Evolutionary conservation across 2,329 filamentous ascomycete species (phyloP).

Genomic region (Huntiella abstrusa): DNA sequence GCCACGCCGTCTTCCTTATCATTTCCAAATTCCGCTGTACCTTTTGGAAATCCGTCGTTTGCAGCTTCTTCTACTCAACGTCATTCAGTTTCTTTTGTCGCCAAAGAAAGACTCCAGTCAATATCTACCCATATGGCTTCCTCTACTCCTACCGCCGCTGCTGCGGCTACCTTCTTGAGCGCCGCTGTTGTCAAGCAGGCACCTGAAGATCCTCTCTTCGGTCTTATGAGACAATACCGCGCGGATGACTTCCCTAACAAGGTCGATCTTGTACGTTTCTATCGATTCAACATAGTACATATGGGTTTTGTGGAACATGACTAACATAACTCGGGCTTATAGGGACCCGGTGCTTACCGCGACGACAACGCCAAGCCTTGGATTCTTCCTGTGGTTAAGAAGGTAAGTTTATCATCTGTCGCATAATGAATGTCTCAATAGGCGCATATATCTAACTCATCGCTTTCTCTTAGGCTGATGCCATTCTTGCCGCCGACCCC

Average conservation of each 20-base stretch:
- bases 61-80: constrained; percentile 13
- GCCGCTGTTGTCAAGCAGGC: constrained; percentile 67
- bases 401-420: constrained; percentile 37
- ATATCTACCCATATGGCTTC: constrained; percentile 42
- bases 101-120: constrained; percentile 34
- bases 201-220: constrained; percentile 88
- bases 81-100: constrained; percentile 24
- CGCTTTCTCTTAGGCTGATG: constrained; percentile 50
- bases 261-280: constrained; percentile 60
- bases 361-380: constrained; percentile 93
- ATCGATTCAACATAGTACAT: background rate
- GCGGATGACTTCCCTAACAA: constrained; percentile 63
- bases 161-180: constrained; percentile 48
- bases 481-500: constrained; percentile 72
- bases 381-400: constrained; percentile 89
- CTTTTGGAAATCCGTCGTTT: constrained; percentile 16
- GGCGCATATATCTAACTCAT: background rate
- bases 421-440: background rate
- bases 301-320: background rate
- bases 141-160: constrained; percentile 11
- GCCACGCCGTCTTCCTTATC: constrained; percentile 14
- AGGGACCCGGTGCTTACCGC: constrained; percentile 79
- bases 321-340: constrained; percentile 1
- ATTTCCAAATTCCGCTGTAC: constrained; percentile 15
- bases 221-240: constrained; percentile 72